Base-by-base conservation (phyloP, 1,139 yeast genomes). In the Pichia sp. region DNA sequence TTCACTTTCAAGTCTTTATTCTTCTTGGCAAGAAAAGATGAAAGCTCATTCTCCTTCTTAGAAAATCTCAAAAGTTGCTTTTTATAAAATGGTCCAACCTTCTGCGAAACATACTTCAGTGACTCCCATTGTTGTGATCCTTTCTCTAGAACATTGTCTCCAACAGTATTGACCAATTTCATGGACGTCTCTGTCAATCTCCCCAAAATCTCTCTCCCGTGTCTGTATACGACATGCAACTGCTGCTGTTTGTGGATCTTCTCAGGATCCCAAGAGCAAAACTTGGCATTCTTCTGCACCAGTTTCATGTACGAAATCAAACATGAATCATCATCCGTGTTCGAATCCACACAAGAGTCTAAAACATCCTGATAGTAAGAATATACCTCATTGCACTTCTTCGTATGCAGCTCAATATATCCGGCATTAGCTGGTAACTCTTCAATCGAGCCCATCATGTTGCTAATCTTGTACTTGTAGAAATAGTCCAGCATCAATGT, bases 201-300 rank as follows among this genome's bases (percentile, higher is more conserved):
- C 12, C 34, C 5, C 5, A 31, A 12, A 31, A 31, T 31, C 12
- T 31, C 12, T 31, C 34, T 31, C 34, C 34, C 34, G 12, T 31
- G 34, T 31, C 34, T 5, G 40, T 44, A 44, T 14, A 10, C 24
- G 5, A 50, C 46, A 14, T 43, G 44, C 6, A 16, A 3, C 30
- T 31, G 36, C 38, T 49, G 50, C 8, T 27, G 20, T 1, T 6
- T 24, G 12, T 42, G 8, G 20, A 52, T 33, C 3, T n/a, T 1
- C 9, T 40, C 40, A 3, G 20, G 33, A 43, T 55, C 48, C 57
- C 57, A 55, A 14, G 45, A 34, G 44, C 57, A 55, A 20, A 55
- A 52, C 2, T 31, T 34, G 7, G 46, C 27, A 30, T 46, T 30
- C 6, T 52, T 38, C 9, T 46, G 27, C n/a, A 51, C 29, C 5